These are phyloP conservation scores for Elymus sibiricus DNA, from an alignment of 176 grass and related monocot species.

Conservation along the genomic window DNA sequence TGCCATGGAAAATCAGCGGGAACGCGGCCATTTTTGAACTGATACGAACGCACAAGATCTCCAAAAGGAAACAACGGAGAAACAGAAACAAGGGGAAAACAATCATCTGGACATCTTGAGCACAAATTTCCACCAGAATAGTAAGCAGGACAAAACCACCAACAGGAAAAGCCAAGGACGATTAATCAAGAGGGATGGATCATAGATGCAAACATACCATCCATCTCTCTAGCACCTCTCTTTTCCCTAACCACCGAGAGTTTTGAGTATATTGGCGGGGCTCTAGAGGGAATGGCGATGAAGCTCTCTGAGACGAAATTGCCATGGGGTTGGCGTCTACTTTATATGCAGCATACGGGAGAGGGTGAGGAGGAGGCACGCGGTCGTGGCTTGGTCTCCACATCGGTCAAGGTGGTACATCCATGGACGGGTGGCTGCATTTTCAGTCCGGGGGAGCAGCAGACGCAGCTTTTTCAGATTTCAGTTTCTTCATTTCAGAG, in stretches of 20 bases:
- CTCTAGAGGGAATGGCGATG: neutral
- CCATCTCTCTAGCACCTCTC: neutral
- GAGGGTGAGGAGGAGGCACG: neutral
- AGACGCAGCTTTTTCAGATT: neutral
- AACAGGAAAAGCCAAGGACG: neutral
- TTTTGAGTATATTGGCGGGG: neutral
- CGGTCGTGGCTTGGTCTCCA: neutral
- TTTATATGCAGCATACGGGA: neutral
- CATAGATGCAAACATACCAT: neutral
- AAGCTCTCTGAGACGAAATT: neutral
- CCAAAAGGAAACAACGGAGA: neutral
- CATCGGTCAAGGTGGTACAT: neutral
- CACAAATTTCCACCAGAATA: neutral
- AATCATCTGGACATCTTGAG: neutral
- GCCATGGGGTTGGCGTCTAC: neutral
- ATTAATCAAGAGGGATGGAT: neutral
- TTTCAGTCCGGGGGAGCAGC: neutral
- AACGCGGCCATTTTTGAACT: neutral
- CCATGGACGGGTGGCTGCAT: neutral
- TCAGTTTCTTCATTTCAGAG: neutral
- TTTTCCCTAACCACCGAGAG: neutral
- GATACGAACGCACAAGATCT: neutral
- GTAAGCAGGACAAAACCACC: neutral
- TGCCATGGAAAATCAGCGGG: neutral
- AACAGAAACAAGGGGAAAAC: neutral